A percentile compares a stretch with the other conserved stretches of the same genome.
These are phyloP conservation scores for Amaranthus hypochondriacus DNA, from an alignment of 148 eudicot species.

Conservation along the genomic window DNA sequence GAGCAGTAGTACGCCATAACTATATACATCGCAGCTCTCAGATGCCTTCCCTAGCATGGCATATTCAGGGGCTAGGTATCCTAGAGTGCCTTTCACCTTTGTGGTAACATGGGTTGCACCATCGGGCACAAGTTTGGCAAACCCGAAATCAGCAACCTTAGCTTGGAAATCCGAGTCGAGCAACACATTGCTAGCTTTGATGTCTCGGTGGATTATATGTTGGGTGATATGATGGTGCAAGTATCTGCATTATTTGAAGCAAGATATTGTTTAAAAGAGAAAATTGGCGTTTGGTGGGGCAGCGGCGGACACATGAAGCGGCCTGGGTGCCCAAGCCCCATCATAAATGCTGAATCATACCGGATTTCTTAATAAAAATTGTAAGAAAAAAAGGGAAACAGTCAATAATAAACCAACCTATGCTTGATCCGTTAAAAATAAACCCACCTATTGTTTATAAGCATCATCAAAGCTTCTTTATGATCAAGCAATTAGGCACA, in stretches of 20 bases:
- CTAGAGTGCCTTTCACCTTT: slow-evolving; percentile 67
- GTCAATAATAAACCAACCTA: too few species aligned
- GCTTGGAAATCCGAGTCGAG: slow-evolving; percentile 74
- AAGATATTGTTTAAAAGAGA: not conserved
- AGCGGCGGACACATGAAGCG: too few species aligned
- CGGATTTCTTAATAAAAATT: too few species aligned
- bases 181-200: slow-evolving; percentile 86
- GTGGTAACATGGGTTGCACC: slow-evolving; percentile 73
- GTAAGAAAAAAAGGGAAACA: too few species aligned
- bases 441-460: too few species aligned
- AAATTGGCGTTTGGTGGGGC: not conserved
- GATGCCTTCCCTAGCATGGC: slow-evolving; percentile 74
- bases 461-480: too few species aligned
- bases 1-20: slow-evolving; percentile 82
- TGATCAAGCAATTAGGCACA: too few species aligned
- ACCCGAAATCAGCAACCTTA: slow-evolving; percentile 79
- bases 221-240: slow-evolving; percentile 87
- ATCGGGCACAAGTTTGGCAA: slow-evolving; percentile 71
- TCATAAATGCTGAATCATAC: too few species aligned
- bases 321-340: too few species aligned
- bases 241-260: slow-evolving; percentile 42
- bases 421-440: too few species aligned
- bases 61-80: slow-evolving; percentile 81
- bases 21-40: slow-evolving; percentile 80
- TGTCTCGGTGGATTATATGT: slow-evolving; percentile 87